phyloP scores from a whole-genome alignment of 2,329 filamentous ascomycete genomes.

The Arachnomyces sp. region DNA sequence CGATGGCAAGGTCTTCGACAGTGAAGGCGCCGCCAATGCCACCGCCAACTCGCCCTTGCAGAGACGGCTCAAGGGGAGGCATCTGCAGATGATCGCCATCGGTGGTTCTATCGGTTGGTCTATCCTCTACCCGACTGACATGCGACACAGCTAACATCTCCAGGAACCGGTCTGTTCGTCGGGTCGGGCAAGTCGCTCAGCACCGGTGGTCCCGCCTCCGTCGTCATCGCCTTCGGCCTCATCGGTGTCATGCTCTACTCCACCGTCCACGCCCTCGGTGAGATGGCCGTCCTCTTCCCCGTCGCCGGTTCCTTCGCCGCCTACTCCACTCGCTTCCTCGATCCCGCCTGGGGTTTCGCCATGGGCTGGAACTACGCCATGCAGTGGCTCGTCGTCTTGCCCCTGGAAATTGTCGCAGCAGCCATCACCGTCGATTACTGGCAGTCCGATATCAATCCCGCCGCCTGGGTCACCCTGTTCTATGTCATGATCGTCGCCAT shows the following conservation, averaged over 20 bases:
- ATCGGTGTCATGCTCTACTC: slow-evolving; percentile 53
- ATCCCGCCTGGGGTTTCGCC: slow-evolving; percentile 48
- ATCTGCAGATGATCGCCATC: slow-evolving; percentile 32
- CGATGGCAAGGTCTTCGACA: slow-evolving; percentile 16
- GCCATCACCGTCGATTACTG: slow-evolving; percentile 73
- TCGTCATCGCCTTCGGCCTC: slow-evolving; percentile 42
- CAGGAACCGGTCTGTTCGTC: slow-evolving; percentile 33
- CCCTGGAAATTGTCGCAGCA: slow-evolving; percentile 74
- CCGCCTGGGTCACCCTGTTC: slow-evolving; percentile 60
- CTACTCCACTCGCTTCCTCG: slow-evolving; percentile 55
- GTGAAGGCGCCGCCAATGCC: slow-evolving; percentile 20
- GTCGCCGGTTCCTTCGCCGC: slow-evolving; percentile 57
- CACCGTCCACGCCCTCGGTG: slow-evolving; percentile 53
- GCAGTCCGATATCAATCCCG: slow-evolving; percentile 34
- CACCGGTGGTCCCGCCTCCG: slow-evolving; percentile 29
- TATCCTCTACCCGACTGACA: not conserved
- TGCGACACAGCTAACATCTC: not conserved
- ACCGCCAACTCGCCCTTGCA: slow-evolving; percentile 22
- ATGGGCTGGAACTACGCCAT: slow-evolving; percentile 59
- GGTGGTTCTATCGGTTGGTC: slow-evolving; percentile 14
- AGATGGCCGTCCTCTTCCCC: slow-evolving; percentile 55
- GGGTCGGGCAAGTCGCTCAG: slow-evolving; percentile 30
- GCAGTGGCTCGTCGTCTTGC: slow-evolving; percentile 74
- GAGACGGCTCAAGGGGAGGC: slow-evolving; percentile 21
- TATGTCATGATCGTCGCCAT: slow-evolving; percentile 63